A percentile compares a stretch with the other conserved stretches of the same genome.
These are phyloP conservation scores for Candida patagonica DNA, from an alignment of 805 yeast genomes.

Conservation along the genomic window DNA sequence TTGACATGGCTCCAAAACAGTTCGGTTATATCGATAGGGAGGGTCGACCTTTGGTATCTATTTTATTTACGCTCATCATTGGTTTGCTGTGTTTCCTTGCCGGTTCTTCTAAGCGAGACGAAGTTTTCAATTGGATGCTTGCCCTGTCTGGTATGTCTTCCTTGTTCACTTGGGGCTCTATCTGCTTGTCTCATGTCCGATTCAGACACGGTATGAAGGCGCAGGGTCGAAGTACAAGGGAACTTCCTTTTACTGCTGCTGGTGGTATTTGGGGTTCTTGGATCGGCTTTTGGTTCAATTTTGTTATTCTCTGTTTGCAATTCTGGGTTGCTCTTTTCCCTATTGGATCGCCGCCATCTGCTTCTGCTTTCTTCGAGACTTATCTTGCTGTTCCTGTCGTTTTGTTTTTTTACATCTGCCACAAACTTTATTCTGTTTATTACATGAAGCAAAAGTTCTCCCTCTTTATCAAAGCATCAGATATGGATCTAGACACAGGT, in stretches of 20 bases:
- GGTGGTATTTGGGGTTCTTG: slow-evolving; percentile 54
- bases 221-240: slow-evolving; percentile 54
- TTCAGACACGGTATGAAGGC: slow-evolving; percentile 52
- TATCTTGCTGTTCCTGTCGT: slow-evolving; percentile 60
- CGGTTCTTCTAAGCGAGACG: slow-evolving; percentile 42
- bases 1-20: slow-evolving; percentile 52
- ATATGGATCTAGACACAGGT: slow-evolving; percentile 56
- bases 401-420: slow-evolving; percentile 45
- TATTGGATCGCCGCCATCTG: slow-evolving; percentile 42
- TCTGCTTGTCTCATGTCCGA: slow-evolving; percentile 50
- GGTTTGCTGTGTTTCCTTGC: slow-evolving; percentile 53
- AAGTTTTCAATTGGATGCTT: slow-evolving; percentile 54
- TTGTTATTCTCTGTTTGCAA: slow-evolving; percentile 54
- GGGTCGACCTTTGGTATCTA: slow-evolving; percentile 59
- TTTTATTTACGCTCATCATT: slow-evolving; percentile 39
- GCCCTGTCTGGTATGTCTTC: slow-evolving; percentile 58
- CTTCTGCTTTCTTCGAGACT: slow-evolving; percentile 47
- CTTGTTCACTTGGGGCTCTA: slow-evolving; percentile 54
- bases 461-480: slow-evolving; percentile 31
- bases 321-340: slow-evolving; percentile 73
- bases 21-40: slow-evolving; percentile 53
- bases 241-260: slow-evolving; percentile 52
- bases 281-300: slow-evolving; percentile 47
- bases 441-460: slow-evolving; percentile 18
- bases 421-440: slow-evolving; percentile 42